A percentile compares a stretch with the other conserved stretches of the same genome.
Evolutionary conservation across 495 filamentous ascomycete species (phyloP).

Genomic region (Neurospora tetrasperma): DNA sequence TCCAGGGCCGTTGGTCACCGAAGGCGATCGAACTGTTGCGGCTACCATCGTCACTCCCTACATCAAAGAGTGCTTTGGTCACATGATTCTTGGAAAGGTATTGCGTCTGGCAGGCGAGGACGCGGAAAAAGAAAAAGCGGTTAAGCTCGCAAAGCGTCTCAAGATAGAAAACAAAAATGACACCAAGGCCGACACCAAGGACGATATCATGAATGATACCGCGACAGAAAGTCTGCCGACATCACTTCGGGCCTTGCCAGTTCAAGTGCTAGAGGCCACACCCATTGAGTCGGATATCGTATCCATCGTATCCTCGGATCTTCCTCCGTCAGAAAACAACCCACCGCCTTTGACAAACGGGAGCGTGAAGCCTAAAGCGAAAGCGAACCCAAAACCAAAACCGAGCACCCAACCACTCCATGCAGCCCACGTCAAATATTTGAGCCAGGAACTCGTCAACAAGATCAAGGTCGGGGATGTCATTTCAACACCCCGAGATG

Average conservation of each 20-base stretch:
- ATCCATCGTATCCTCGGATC: not conserved
- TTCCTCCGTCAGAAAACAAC: not conserved
- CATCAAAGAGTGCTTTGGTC: constrained; percentile 50
- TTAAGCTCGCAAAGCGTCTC: not conserved
- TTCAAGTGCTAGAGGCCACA: not conserved
- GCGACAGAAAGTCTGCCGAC: not conserved
- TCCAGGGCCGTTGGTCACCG: not conserved
- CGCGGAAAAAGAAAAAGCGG: not conserved
- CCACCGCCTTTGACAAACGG: not conserved
- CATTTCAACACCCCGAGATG: constrained; percentile 33
- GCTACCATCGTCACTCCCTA: constrained; percentile 60
- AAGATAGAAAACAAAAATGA: not conserved
- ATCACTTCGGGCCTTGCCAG: not conserved
- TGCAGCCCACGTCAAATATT: not conserved
- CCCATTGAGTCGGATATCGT: not conserved
- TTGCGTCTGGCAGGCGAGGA: constrained; percentile 21
- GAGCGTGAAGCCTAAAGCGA: not conserved
- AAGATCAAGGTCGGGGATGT: constrained; percentile 28
- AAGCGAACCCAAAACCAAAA: not conserved
- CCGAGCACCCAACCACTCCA: not conserved
- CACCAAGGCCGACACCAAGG: not conserved
- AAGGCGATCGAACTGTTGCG: not conserved
- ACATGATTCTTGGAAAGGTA: constrained; percentile 47
- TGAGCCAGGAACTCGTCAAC: constrained; percentile 3
- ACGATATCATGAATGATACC: not conserved